phyloP scores from a whole-genome alignment of 176 grass and related monocot genomes.

The Phoenix dactylifera region DNA sequence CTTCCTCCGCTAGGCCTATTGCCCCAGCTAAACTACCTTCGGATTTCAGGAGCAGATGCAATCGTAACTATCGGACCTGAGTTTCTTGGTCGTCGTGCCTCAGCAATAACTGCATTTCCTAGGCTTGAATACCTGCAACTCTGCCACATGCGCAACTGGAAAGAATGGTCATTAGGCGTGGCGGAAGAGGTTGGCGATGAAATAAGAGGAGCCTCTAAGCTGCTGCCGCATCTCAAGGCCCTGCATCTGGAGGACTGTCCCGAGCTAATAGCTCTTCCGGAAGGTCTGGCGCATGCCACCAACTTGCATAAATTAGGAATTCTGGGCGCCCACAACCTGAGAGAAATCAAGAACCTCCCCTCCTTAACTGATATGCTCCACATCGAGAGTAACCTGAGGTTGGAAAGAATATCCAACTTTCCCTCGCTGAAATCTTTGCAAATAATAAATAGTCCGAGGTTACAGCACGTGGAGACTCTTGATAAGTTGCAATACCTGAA shows the following conservation, averaged over 20 bases:
- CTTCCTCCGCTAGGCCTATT: conserved; percentile 26
- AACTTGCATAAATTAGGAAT: too few relatives aligned
- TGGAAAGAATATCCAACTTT: conserved; percentile 23
- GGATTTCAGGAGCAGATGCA: conserved; percentile 3
- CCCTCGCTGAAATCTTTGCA: conserved; percentile 1
- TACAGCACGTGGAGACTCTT: conserved; percentile 13
- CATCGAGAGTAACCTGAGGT: not conserved
- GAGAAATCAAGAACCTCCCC: too few relatives aligned
- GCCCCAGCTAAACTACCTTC: conserved; percentile 13
- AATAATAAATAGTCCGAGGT: not conserved
- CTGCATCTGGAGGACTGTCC: too few relatives aligned
- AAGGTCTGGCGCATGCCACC: too few relatives aligned
- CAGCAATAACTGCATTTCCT: conserved; percentile 1
- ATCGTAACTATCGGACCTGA: conserved; percentile 20
- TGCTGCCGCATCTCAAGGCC: too few relatives aligned
- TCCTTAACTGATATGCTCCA: too few relatives aligned
- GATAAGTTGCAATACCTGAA: not conserved
- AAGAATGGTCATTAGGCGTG: conserved; percentile 22
- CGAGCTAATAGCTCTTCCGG: too few relatives aligned
- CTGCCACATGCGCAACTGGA: conserved; percentile 14
- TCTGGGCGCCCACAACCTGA: too few relatives aligned
- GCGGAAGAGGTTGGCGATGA: not conserved
- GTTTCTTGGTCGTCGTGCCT: conserved; percentile 6
- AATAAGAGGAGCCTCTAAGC: too few relatives aligned
- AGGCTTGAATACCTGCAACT: conserved; percentile 11